Evolutionary conservation across 768 basidiomycete species (phyloP), one percentile per base, ranked within the genome.

Genomic region (Lactarius vividus): DNA sequence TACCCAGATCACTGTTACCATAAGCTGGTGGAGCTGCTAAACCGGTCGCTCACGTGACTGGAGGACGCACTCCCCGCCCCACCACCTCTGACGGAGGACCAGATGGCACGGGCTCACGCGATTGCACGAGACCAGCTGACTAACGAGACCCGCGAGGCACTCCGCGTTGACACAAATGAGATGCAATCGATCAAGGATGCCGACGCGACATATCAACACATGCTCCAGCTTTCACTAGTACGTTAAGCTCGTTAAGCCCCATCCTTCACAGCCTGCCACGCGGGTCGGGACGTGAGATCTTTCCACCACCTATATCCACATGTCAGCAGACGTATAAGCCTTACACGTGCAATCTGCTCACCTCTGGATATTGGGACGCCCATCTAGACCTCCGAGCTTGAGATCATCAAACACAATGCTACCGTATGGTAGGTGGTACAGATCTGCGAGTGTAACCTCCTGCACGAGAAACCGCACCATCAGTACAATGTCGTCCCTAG

Each of bases 401-500:
- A 68, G 54, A 5, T 15, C 1, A 1, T 66, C 59, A 35, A 65
- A 57, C 16, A 61, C 7, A 0, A 49, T 2, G 28, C 3, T 20
- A 11, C 64, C 58, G 9, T 57, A 40, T 1, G 67, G 64, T 7
- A 66, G 28, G 26, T 66, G 64, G 55, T 9, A 68, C 0, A 68
- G 35, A 65, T 68, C 67, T 1, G 64, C 67, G 37, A 61, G 33
- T 29, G 67, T 68, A 26, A 65, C 2, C 28, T 44, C 59, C 67
- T 68, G 49, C 13, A 33, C 9, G 26, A 29, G 16, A 20, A 58
- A 20, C 3, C 5, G 23, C 35, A 18, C 18, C 55, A 54, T 66
- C 29, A 61, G n/a, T n/a, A 57, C 37, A 33, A 18, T 1, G 33
- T 26, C 6, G 18, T 29, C n/a, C 3, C 16, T 6, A 20, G 6